A percentile compares a stretch with the other conserved stretches of the same genome.
Conservation (phyloP, 23 red algal genomes). For the Gracilaria gracilis region DNA sequence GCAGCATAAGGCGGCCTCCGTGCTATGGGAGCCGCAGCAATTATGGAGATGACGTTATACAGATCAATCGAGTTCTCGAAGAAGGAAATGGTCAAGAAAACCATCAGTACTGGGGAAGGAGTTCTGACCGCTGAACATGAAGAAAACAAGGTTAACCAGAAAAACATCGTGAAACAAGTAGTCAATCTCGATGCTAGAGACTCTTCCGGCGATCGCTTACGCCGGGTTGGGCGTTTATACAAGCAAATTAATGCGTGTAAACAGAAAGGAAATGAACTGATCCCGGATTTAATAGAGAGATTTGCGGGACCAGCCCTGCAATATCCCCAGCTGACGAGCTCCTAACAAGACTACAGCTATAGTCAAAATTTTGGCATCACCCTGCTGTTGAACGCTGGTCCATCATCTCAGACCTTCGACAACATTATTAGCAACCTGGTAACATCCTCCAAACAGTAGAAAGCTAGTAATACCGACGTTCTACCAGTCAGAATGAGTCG, state of each 20-base stretch:
- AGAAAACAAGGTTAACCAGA: conserved; percentile 16
- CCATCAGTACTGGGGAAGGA: conserved; percentile 37
- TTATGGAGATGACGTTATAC: conserved; percentile 14
- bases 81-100: conserved; percentile 23
- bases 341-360: neutral
- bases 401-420: neutral
- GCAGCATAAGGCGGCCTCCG: conserved; percentile 11
- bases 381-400: conserved; percentile 9
- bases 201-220: conserved; percentile 24
- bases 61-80: conserved; percentile 6
- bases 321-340: conserved; percentile 6
- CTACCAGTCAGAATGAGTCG: too few species aligned
- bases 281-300: neutral
- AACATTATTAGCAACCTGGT: conserved; percentile 32
- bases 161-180: conserved; percentile 12
- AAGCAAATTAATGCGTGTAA: conserved; percentile 31
- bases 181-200: conserved; percentile 45
- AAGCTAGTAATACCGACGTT: too few species aligned
- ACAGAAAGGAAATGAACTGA: neutral
- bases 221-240: neutral
- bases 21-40: conserved; percentile 22
- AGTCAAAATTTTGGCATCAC: conserved; percentile 44
- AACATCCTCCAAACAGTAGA: too few species aligned
- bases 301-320: neutral
- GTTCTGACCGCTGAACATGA: neutral